A percentile compares a stretch with the other conserved stretches of the same genome.
Conservation (phyloP, 2,329 filamentous ascomycete species). For the Colletotrichum musae region DNA sequence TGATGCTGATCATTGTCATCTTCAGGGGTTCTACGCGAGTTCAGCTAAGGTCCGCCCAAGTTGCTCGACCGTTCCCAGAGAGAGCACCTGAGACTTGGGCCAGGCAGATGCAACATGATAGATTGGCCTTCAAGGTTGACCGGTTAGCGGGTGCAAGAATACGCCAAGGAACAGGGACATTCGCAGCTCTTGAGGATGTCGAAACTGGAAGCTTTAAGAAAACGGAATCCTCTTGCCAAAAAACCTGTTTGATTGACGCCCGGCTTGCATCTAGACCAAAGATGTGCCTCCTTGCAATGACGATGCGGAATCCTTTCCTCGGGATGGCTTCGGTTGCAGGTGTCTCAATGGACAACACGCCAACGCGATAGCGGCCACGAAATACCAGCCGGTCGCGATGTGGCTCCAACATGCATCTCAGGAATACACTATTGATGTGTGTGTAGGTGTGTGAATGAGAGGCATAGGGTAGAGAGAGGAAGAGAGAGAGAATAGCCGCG, state of each 20-base stretch:
- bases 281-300: not conserved
- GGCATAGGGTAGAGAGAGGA: no score
- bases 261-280: not conserved
- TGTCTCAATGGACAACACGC: not conserved
- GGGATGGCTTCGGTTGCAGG: not conserved
- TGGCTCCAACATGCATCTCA: constrained; percentile 2
- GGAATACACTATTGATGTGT: not conserved
- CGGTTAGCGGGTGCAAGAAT: no score
- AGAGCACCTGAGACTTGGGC: no score
- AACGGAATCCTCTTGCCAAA: not conserved
- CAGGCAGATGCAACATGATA: no score
- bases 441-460: no score
- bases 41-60: not conserved
- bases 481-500: not conserved
- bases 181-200: no score
- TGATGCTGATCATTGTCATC: not conserved
- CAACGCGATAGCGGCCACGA: not conserved
- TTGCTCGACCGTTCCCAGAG: no score
- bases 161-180: no score
- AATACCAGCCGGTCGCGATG: not conserved
- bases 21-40: not conserved
- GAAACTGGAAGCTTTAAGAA: no score
- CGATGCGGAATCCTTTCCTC: not conserved
- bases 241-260: not conserved
- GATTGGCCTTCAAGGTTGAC: no score